phyloP scores from a whole-genome alignment of 2,329 filamentous ascomycete species.

The Incumbomyces delicatus region DNA sequence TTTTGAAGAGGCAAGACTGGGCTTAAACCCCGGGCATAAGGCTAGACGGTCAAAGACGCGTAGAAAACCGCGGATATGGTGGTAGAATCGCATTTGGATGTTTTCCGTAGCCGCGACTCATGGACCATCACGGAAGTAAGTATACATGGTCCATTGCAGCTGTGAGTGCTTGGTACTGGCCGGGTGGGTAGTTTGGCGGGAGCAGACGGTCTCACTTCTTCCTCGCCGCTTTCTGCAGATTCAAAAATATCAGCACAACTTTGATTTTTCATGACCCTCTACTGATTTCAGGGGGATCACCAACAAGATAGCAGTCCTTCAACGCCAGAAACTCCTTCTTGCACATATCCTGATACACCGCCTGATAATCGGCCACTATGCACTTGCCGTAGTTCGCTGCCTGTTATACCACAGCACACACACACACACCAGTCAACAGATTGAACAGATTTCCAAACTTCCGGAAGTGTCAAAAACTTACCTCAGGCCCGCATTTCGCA shows the following conservation, averaged over 20 bases:
- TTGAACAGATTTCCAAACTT: no score
- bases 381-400: slow-evolving; percentile 83
- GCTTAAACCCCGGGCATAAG: neutral
- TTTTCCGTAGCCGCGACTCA: no score
- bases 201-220: no score
- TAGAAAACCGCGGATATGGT: neutral
- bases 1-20: slow-evolving; percentile 1
- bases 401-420: no score
- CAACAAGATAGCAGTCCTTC: slow-evolving; percentile 79
- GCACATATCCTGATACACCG: slow-evolving; percentile 86
- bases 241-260: slow-evolving; percentile 37
- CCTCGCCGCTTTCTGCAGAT: slow-evolving; percentile 42
- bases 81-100: no score
- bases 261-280: no score
- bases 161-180: no score
- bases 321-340: slow-evolving; percentile 70
- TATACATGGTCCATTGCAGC: no score
- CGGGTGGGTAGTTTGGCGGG: no score
- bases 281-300: neutral
- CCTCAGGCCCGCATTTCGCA: slow-evolving; percentile 57
- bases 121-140: no score
- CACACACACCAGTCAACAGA: no score
- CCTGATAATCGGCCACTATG: slow-evolving; percentile 79
- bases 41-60: neutral
- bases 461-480: no score